Evolutionary conservation across 441 rosid species (phyloP), one percentile per base, ranked within the genome.

Genomic region (Pelargonium fulgidum): DNA sequence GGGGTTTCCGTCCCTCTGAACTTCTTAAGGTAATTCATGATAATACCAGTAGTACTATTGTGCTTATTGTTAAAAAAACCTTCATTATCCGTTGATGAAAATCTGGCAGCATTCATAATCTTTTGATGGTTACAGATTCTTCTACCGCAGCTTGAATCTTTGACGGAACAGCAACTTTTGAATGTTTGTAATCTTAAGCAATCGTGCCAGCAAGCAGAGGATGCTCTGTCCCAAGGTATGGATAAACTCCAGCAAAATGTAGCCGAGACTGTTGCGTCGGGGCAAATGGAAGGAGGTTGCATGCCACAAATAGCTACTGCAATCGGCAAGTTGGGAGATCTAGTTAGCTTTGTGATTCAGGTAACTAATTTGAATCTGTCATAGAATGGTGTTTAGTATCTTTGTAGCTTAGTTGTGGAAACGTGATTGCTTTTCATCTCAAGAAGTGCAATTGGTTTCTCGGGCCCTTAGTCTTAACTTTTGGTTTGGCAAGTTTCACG

Each of bases 191-290:
- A 80, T 65, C 76, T 93, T 59, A 80, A 59, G 70, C 81, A 85
- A 70, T 86, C 96, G 50, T 89, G 96, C 77, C 93, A 91, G 69
- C 97, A 93, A 78, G 97, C 92, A 0, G 99, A 93, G 86, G 97
- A 93, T 64, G 97, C 99, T 36, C 87, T 93, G 62, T 83, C 99
- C 0, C 96, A 89, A 77, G 98, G 97, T 54, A 81, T 93, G 93
- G 99, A 86, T 12, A 88, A 80, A 70, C 83, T 93, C 79, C 95
- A 85, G 73, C 88, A 82, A 64, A 86, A 83, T 14, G 81, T 93
- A 20, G 78, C 91, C 59, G 88, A 83, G 52, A 81, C 85, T 22
- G 81, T 91, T 26, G 96, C 93, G 1, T 82, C 74, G 24, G 89
- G 86, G 68, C 86, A 70, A 67, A 79, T 84, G 17, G 85, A 86